Evolutionary conservation across 441 rosid genomes (phyloP), one percentile per base, ranked within the genome.

Genomic region (Cnidoscolus chayamansa): DNA sequence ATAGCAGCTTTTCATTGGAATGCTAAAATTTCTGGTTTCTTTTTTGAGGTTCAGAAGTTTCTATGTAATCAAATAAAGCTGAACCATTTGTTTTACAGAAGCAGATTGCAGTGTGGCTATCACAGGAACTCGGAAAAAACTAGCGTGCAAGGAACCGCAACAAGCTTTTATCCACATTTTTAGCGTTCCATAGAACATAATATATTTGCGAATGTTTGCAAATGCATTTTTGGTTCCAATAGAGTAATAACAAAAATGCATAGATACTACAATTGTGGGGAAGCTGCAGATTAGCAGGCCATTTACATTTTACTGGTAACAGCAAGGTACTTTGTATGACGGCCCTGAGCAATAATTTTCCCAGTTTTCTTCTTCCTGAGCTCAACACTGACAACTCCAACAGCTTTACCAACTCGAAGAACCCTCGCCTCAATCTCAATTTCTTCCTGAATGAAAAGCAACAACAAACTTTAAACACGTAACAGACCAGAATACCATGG

Each of bases 331-430:
- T 90, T 91, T 20, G 98, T 91, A 72, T 94, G 98, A 31, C 96
- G 98, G 6, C 94, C 96, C 81, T 86, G 97, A 68, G 98, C 98
- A 7, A 90, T 81, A 49, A 90, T 72, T 81, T 89, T 92, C 54
- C 97, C 97, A 57, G 71, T 86, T 54, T 75, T 77, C 77, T 92
- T 94, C 88, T 92, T 91, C 86, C 92, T 86, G 19, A 90, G 53
- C 76, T 94, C 97, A 45, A 92, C 91, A 43, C 86, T 90, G 16
- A 73, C 85, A 8, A 90, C 98, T 58, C 82, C 97, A 12, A 94
- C 80, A 48, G 88, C 85, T 80, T 91, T 94, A 55, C 98, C 97
- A 7, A 94, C 89, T 10, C 98, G 89, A 60, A 90, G 75, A 73
- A 79, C 78, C 77, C 70, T 86, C 8, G 83, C 85, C 61, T 90